Evolutionary conservation across 1,284 basidiomycete genomes (phyloP).

Genomic region (Calocybe gambosa): DNA sequence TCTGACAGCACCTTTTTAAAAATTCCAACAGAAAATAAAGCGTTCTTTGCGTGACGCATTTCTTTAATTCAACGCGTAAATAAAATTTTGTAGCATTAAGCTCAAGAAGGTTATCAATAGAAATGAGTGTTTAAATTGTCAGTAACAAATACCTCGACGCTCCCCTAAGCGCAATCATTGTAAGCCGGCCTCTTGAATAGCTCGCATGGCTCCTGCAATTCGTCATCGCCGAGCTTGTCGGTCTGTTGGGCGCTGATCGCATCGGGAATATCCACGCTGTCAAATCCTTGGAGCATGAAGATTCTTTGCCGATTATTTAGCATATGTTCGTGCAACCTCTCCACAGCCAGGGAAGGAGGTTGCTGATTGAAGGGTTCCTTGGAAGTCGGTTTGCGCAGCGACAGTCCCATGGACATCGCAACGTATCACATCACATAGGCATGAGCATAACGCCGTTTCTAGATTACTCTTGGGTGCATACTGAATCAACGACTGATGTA

Average conservation of each 20-base stretch:
- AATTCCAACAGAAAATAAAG: neutral
- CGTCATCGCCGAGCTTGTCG: neutral
- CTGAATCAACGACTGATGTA: neutral
- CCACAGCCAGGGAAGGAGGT: neutral
- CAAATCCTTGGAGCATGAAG: neutral
- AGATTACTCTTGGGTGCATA: too few species aligned
- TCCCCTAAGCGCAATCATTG: too few species aligned
- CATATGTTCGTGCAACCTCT: neutral
- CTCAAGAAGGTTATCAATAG: slow-evolving; percentile 7
- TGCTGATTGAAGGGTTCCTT: too few species aligned
- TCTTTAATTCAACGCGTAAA: neutral
- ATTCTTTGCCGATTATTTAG: neutral
- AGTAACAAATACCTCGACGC: slow-evolving; percentile 1
- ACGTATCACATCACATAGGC: too few species aligned
- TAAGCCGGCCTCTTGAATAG: too few species aligned
- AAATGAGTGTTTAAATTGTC: neutral
- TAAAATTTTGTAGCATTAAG: slow-evolving; percentile 5
- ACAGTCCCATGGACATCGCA: neutral
- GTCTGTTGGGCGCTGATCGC: neutral
- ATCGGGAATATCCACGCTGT: neutral
- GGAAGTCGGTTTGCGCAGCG: neutral
- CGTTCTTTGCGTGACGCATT: neutral
- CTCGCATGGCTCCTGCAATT: too few species aligned
- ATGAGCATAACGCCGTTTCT: too few species aligned
- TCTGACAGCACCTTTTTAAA: neutral